Evolutionary conservation across 1,284 basidiomycete species (phyloP), one percentile per base, ranked within the genome.

Genomic region (Rhizopogon hawkerae): DNA sequence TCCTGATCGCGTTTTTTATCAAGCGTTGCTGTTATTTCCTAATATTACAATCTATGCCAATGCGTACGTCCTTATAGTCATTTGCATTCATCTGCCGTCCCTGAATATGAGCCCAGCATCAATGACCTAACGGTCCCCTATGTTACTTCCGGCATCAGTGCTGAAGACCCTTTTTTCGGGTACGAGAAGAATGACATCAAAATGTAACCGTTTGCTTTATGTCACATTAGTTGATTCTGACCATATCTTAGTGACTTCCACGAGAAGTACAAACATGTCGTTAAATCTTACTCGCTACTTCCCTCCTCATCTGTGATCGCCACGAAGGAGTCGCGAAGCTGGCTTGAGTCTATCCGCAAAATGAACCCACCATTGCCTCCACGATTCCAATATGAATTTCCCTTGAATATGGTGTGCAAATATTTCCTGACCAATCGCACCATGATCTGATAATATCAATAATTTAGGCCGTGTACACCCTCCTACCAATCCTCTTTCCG

Each of bases 111-210:
- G 3, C 13, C 5, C 52, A 78, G 79, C 1, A 69, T 90, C 34
- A 82, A 88, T 57, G 90, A 92, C 59, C 52, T 72, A 6, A 91
- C 91, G 1, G 92, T 94, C 0, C 89, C 90, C 1, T 94, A 88
- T 58, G 70, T 85, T 6, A 88, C 88, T 1, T 79, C 87, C 2
- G 79, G 82, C 4, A 86, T 92, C 38, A 85, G 88, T 52, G 61
- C 71, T 0, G 63, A 74, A 51, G 88, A 94, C 63, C 77, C 80
- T 0, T 92, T 92, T 62, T 68, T 70, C 8, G 72, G 81, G 16
- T 73, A 80, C 57, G 64, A 71, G 21, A 69, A 67, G 1, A 83
- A 73, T 52, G 84, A 83, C 1, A 64, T 92, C 8, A 60, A 79
- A 55, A 69, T 91, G 82, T 86, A 68, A 29, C 78, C 62, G 0